A percentile compares a stretch with the other conserved stretches of the same genome.
phyloP scores from a whole-genome alignment of 208 protist genomes.

The Leishmania guyanensis region DNA sequence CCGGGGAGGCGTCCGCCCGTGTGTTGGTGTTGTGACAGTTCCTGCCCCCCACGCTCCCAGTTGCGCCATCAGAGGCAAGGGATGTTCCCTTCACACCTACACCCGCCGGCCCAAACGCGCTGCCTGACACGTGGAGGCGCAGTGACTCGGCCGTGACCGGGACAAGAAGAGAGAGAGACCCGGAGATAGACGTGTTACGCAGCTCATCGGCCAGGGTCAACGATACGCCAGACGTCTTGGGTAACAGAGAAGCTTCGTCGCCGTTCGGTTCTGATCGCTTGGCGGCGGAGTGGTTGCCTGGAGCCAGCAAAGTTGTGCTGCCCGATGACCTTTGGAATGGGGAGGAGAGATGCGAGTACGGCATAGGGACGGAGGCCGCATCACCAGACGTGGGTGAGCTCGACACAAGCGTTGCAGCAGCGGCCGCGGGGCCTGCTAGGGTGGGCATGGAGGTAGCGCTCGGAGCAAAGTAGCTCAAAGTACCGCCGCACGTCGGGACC shows the following conservation, averaged over 20 bases:
- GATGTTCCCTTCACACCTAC: neutral
- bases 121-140: constrained; percentile 21
- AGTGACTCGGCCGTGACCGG: constrained; percentile 32
- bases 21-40: neutral
- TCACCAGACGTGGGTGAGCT: neutral
- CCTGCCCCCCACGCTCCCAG: neutral
- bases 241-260: neutral
- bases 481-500: constrained; percentile 11
- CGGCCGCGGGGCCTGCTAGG: neutral
- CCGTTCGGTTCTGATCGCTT: neutral
- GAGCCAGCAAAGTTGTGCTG: neutral
- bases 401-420: neutral
- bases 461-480: neutral
- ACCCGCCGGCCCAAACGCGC: neutral
- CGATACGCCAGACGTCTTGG: neutral
- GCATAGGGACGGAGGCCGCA: neutral
- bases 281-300: neutral
- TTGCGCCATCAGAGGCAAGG: neutral
- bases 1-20: neutral
- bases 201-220: constrained; percentile 4
- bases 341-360: neutral
- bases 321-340: neutral
- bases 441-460: neutral
- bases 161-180: constrained; percentile 16
- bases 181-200: neutral